These are phyloP conservation scores for Microbotryum silenes-acaulis DNA, from an alignment of 1,284 basidiomycete species.

Conservation along the genomic window DNA sequence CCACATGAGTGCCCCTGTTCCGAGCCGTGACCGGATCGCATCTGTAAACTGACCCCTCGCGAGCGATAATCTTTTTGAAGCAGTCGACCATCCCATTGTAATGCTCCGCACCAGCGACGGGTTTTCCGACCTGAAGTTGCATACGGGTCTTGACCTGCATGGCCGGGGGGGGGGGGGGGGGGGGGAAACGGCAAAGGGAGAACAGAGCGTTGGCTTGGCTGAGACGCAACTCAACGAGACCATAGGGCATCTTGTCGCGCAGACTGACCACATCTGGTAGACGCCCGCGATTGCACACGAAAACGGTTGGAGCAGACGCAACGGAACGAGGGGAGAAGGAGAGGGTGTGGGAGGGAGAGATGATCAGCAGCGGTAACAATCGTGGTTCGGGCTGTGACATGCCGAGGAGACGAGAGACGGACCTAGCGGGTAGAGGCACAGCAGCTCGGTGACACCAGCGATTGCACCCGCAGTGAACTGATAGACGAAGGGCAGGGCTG, in stretches of 20 bases:
- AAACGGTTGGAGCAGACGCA: neutral
- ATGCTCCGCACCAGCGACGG: slow-evolving; percentile 46
- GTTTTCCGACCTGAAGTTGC: slow-evolving; percentile 78
- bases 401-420: slow-evolving; percentile 35
- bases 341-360: neutral
- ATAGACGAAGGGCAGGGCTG: slow-evolving; percentile 42
- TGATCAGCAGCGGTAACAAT: slow-evolving; percentile 6
- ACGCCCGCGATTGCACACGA: slow-evolving; percentile 1
- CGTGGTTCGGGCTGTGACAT: neutral
- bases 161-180: slow-evolving; percentile 5
- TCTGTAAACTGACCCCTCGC: slow-evolving; percentile 63
- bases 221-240: slow-evolving; percentile 35
- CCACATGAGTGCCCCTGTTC: no score
- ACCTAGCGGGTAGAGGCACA: slow-evolving; percentile 90
- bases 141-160: slow-evolving; percentile 83
- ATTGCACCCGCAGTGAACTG: slow-evolving; percentile 87
- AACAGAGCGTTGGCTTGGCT: slow-evolving; percentile 34
- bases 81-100: slow-evolving; percentile 66
- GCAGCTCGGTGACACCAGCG: slow-evolving; percentile 69
- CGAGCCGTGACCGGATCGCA: neutral
- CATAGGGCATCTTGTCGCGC: neutral
- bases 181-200: slow-evolving; percentile 32
- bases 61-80: slow-evolving; percentile 64
- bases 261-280: slow-evolving; percentile 20
- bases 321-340: neutral